Percentiles rank a stretch among this genome's conserved stretches.
phyloP scores from a whole-genome alignment of 176 grass and related monocot genomes.

The Bonia amplexicaulis region DNA sequence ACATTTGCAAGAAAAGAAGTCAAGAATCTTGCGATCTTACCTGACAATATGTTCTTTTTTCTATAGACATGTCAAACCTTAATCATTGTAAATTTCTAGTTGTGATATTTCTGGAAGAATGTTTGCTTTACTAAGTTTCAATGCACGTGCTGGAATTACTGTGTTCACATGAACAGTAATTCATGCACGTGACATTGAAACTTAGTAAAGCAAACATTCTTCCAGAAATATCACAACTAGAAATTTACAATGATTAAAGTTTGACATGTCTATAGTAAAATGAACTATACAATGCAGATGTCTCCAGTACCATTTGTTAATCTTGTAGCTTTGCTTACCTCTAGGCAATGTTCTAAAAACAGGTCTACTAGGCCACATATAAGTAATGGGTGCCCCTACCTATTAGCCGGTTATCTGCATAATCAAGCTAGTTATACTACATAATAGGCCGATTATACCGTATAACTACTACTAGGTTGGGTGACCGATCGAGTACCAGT shows the following conservation, averaged over 20 bases:
- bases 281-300: background rate
- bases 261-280: background rate
- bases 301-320: too few species aligned
- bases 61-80: background rate
- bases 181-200: background rate
- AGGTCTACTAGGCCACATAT: too few species aligned
- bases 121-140: background rate
- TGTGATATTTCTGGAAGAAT: slow-evolving; percentile 5
- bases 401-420: too few species aligned
- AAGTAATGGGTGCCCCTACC: too few species aligned
- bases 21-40: background rate
- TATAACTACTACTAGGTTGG: too few species aligned
- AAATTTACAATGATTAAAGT: background rate
- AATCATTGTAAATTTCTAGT: background rate
- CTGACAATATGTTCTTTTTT: background rate
- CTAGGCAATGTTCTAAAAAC: too few species aligned
- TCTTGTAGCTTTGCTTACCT: too few species aligned
- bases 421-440: too few species aligned
- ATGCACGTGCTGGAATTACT: background rate
- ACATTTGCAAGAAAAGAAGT: background rate
- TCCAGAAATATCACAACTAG: slow-evolving; percentile 4
- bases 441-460: too few species aligned
- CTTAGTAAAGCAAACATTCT: background rate
- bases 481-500: too few species aligned
- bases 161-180: too few species aligned